Conservation (phyloP, 73 alveolate species). For the Stentor coeruleus region DNA sequence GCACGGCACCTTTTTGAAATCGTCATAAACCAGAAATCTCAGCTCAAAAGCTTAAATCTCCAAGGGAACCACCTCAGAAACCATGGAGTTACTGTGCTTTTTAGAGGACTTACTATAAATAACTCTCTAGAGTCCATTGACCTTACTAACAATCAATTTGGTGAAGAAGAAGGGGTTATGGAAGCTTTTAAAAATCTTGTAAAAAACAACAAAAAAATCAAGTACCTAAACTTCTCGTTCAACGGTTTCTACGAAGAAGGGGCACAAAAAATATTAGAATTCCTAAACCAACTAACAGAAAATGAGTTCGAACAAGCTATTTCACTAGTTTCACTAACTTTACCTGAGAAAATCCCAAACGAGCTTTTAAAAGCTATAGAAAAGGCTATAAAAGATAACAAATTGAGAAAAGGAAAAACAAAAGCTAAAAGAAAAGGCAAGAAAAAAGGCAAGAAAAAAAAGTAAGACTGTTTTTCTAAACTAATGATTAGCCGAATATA, state of each 20-base stretch:
- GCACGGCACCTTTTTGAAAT: conserved; percentile 65
- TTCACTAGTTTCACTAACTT: conserved; percentile 43
- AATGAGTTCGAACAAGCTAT: conserved; percentile 35
- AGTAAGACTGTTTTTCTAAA: no score
- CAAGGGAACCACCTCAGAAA: conserved; percentile 67
- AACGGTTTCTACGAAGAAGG: conserved; percentile 55
- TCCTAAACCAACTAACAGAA: conserved; percentile 15
- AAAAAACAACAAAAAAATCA: conserved; percentile 38
- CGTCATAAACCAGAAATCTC: conserved; percentile 41
- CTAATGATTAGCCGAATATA: conserved; percentile 75
- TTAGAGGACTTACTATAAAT: conserved; percentile 48
- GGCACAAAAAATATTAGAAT: conserved; percentile 25
- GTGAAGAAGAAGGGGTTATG: conserved; percentile 60
- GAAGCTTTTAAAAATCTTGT: conserved; percentile 40
- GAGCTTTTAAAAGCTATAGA: conserved; percentile 47
- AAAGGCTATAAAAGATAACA: conserved; percentile 39
- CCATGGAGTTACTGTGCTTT: conserved; percentile 55
- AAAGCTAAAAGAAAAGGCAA: conserved; percentile 46
- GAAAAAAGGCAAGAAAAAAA: conserved; percentile 42
- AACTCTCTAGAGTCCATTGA: conserved; percentile 44
- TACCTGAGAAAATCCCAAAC: conserved; percentile 55
- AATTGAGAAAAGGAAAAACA: conserved; percentile 47
- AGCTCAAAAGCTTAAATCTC: conserved; percentile 41
- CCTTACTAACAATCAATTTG: conserved; percentile 65
- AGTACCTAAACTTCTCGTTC: conserved; percentile 44